These are phyloP conservation scores for Gossypium schwendimanii DNA, from an alignment of 441 rosid species.

Conservation along the genomic window DNA sequence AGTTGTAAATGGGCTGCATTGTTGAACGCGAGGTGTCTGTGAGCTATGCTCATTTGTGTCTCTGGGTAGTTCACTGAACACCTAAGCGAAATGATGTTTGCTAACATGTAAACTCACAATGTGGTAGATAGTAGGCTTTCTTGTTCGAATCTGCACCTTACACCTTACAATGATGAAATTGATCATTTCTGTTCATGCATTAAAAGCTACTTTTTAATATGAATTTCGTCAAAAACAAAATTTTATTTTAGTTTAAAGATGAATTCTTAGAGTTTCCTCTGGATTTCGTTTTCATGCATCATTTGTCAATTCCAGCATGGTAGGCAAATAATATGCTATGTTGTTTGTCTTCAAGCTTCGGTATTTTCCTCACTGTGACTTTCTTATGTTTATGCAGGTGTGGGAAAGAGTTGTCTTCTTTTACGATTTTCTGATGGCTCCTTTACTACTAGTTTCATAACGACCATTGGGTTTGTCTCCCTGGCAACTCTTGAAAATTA, in stretches of 20 bases:
- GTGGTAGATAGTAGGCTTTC: background rate
- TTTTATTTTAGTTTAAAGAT: background rate
- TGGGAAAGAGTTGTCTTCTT: conserved; percentile 77
- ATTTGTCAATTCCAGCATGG: background rate
- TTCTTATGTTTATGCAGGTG: conserved; percentile 36
- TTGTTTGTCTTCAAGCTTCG: background rate
- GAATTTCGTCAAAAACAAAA: background rate
- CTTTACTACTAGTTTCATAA: conserved; percentile 78
- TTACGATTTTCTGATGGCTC: conserved; percentile 79
- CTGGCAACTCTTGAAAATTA: conserved; percentile 6
- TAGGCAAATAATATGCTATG: background rate
- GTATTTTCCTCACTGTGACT: background rate
- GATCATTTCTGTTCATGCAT: background rate
- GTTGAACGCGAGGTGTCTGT: background rate
- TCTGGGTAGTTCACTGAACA: background rate
- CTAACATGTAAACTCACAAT: background rate
- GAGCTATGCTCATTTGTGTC: background rate
- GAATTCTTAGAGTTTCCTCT: background rate
- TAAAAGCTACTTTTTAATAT: background rate
- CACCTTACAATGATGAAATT: background rate
- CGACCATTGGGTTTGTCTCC: conserved; percentile 62
- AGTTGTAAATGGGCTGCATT: background rate
- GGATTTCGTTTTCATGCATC: background rate
- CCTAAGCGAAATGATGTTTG: background rate
- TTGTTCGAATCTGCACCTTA: background rate